Evolutionary conservation across 257 asterid genomes (phyloP).

Genomic region (Verbena officinalis): DNA sequence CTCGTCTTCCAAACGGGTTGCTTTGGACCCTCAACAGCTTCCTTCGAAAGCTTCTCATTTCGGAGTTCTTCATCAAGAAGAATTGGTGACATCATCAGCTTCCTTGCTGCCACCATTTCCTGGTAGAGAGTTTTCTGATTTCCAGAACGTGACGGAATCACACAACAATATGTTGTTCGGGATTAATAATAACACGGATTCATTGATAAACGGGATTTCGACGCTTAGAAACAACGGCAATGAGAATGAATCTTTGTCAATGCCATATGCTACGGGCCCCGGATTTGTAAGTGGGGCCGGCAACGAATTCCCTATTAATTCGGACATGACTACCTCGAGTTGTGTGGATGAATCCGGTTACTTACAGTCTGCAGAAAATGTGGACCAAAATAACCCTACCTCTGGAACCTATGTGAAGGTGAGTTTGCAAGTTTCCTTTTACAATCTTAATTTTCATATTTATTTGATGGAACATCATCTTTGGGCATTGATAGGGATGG

Average conservation of each 20-base stretch:
- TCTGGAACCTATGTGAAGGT: conserved; percentile 76
- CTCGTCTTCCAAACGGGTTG: conserved; percentile 53
- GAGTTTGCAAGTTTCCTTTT: conserved; percentile 6
- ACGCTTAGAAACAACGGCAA: conserved; percentile 37
- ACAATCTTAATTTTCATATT: conserved; percentile 29
- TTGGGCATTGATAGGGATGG: not conserved
- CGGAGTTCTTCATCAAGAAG: conserved; percentile 43
- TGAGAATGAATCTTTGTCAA: conserved; percentile 43
- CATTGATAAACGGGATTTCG: conserved; percentile 47
- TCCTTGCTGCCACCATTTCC: conserved; percentile 55
- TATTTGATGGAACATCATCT: not conserved
- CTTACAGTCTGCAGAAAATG: conserved; percentile 67
- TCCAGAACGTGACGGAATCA: conserved; percentile 44
- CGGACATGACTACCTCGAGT: conserved; percentile 69
- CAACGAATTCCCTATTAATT: conserved; percentile 52
- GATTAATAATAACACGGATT: conserved; percentile 34
- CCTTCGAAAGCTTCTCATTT: conserved; percentile 48
- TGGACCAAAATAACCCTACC: conserved; percentile 52
- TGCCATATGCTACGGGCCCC: conserved; percentile 45
- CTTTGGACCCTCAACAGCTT: conserved; percentile 57
- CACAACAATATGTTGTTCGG: conserved; percentile 52
- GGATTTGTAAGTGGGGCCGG: conserved; percentile 46
- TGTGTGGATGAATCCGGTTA: conserved; percentile 74
- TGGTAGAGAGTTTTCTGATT: conserved; percentile 51
- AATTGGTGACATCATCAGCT: too few species aligned